Evolutionary conservation across 306 rosid genomes (phyloP).

Genomic region (Quercus cerris): DNA sequence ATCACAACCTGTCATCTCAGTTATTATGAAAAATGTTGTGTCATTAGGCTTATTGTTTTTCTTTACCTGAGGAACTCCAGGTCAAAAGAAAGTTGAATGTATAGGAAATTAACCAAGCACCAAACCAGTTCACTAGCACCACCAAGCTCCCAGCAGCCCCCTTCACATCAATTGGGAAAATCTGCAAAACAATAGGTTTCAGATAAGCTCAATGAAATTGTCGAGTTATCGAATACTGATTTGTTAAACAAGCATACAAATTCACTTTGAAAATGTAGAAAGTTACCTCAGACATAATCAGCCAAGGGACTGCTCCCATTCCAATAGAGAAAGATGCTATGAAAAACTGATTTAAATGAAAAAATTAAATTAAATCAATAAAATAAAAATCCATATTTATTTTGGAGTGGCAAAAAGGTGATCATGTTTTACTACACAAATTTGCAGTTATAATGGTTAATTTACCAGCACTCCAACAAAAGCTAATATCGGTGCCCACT

Average conservation of each 20-base stretch:
- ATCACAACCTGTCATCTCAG: too few species aligned
- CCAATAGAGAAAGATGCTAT: slow-evolving; percentile 69
- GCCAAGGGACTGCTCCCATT: slow-evolving; percentile 87
- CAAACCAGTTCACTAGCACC: slow-evolving; percentile 70
- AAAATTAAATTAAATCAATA: neutral
- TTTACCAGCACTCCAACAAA: slow-evolving; percentile 39
- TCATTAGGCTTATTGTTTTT: neutral
- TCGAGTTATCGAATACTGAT: neutral
- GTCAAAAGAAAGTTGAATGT: slow-evolving; percentile 78
- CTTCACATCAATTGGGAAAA: slow-evolving; percentile 77
- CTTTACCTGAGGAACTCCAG: slow-evolving; percentile 71
- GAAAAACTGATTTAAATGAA: slow-evolving; percentile 49
- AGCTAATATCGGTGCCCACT: slow-evolving; percentile 32
- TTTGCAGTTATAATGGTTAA: neutral
- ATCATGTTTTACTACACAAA: neutral
- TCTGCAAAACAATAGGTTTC: slow-evolving; percentile 36
- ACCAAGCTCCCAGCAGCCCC: slow-evolving; percentile 83
- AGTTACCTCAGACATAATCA: slow-evolving; percentile 90
- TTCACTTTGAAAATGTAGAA: neutral
- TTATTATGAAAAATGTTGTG: too few species aligned
- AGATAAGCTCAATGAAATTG: neutral
- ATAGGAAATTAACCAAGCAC: slow-evolving; percentile 81
- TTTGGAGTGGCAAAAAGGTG: neutral
- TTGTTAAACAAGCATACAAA: neutral
- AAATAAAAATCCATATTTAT: neutral